Percentiles rank a stretch among this genome's conserved stretches.
phyloP scores from a whole-genome alignment of 352 stramenopile species.

The Pythium coloratum region DNA sequence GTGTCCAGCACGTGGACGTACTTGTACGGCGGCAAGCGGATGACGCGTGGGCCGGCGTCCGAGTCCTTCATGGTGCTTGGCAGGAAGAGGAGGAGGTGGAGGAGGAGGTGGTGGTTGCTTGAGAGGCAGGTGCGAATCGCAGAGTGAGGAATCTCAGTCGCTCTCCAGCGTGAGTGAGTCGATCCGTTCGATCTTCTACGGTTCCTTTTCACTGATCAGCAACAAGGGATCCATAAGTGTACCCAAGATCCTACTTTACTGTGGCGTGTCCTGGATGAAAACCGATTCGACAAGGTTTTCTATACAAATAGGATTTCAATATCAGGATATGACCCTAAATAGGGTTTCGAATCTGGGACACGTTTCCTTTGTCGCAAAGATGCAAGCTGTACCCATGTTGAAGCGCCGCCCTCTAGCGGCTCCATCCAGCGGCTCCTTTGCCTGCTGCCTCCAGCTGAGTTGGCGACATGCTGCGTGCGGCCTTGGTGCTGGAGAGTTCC shows the following conservation, averaged over 20 bases:
- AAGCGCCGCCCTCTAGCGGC: not conserved
- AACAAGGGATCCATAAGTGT: conserved; percentile 9
- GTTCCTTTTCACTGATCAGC: conserved; percentile 3
- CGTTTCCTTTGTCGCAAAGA: not conserved
- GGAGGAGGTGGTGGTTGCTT: conserved; percentile 4
- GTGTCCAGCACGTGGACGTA: conserved; percentile 85
- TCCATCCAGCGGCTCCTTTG: not conserved
- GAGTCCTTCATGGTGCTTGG: conserved; percentile 16
- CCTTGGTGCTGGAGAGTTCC: not conserved
- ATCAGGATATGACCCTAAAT: not conserved
- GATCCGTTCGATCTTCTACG: conserved; percentile 13
- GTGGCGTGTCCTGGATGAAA: conserved; percentile 1
- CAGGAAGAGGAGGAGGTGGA: too few relatives aligned
- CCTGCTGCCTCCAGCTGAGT: not conserved
- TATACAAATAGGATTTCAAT: not conserved
- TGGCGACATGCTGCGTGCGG: not conserved
- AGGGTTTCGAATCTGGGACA: not conserved
- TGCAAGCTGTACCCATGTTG: not conserved
- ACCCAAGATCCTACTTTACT: conserved; percentile 11
- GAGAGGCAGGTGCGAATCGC: conserved; percentile 7
- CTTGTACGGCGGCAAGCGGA: conserved; percentile 78
- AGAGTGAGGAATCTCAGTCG: conserved; percentile 11
- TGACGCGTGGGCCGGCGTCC: conserved; percentile 59
- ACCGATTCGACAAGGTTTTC: not conserved
- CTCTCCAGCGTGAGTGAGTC: not conserved